These are phyloP conservation scores for Debaryomyces coudertii DNA, from an alignment of 1,139 yeast species.

Conservation along the genomic window DNA sequence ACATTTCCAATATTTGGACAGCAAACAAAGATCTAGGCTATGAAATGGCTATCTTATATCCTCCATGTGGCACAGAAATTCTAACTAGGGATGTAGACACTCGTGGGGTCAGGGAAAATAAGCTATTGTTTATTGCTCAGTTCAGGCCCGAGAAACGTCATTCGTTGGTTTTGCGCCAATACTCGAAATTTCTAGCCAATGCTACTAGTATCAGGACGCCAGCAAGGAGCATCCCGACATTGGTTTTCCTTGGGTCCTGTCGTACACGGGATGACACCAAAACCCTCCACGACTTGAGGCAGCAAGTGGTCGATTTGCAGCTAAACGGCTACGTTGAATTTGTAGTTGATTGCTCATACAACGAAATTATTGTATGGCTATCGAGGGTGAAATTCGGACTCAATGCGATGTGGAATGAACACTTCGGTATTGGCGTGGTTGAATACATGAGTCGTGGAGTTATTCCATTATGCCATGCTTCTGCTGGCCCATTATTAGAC, in stretches of 20 bases:
- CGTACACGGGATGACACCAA: constrained; percentile 68
- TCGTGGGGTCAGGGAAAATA: constrained; percentile 47
- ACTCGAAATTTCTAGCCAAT: constrained; percentile 49
- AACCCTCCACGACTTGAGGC: constrained; percentile 55
- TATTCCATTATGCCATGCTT: constrained; percentile 88
- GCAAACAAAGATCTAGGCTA: constrained; percentile 28
- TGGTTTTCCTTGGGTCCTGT: constrained; percentile 84
- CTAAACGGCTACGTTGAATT: constrained; percentile 61
- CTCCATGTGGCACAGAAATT: constrained; percentile 81
- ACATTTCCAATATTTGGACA: constrained; percentile 66
- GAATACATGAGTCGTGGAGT: constrained; percentile 89
- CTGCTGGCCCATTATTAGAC: constrained; percentile 89
- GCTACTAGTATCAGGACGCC: constrained; percentile 24
- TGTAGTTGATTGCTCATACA: constrained; percentile 76
- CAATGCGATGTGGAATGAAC: constrained; percentile 99
- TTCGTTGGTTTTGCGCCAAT: constrained; percentile 64
- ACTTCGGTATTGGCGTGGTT: constrained; percentile 96
- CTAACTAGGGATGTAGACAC: constrained; percentile 19
- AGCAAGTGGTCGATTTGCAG: constrained; percentile 48
- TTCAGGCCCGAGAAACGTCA: constrained; percentile 97
- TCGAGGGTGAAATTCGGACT: constrained; percentile 72
- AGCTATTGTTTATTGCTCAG: constrained; percentile 82
- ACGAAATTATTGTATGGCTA: constrained; percentile 57
- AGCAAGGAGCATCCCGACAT: constrained; percentile 42
- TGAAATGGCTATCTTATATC: constrained; percentile 62